phyloP scores from a whole-genome alignment of 2,329 filamentous ascomycete genomes.

The Rutstroemia sp. region DNA sequence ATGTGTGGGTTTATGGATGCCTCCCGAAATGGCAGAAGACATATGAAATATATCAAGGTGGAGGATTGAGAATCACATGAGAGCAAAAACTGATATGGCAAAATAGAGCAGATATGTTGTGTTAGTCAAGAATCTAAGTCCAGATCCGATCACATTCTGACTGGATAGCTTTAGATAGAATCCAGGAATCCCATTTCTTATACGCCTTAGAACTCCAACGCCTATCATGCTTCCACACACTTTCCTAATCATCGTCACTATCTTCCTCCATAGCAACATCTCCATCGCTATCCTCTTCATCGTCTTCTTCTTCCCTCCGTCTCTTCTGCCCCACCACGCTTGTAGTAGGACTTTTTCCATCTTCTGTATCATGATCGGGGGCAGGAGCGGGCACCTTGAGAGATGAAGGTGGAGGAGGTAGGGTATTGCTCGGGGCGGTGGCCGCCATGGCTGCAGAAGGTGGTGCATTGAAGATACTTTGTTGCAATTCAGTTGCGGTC shows the following conservation, averaged over 20 bases:
- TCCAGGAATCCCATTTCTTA: not conserved
- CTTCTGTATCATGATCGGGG: constrained; percentile 42
- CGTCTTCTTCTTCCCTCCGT: constrained; percentile 52
- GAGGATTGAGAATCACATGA: constrained; percentile 15
- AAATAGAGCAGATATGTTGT: not conserved
- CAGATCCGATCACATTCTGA: not conserved
- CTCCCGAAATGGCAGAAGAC: constrained; percentile 51
- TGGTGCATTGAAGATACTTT: constrained; percentile 71
- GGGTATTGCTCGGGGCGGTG: constrained; percentile 31
- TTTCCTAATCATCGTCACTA: constrained; percentile 26
- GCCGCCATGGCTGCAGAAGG: constrained; percentile 39
- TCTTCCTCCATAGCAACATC: constrained; percentile 54
- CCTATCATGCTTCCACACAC: constrained; percentile 14
- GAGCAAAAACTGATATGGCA: not conserved
- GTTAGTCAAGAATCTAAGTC: not conserved
- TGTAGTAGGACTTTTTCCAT: constrained; percentile 44
- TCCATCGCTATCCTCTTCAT: constrained; percentile 63
- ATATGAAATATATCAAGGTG: not conserved
- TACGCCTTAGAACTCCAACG: constrained; percentile 20
- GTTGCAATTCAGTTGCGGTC: constrained; percentile 66
- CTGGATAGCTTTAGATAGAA: not conserved
- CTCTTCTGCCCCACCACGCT: constrained; percentile 59
- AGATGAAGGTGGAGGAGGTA: constrained; percentile 31
- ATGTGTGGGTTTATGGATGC: constrained; percentile 71
- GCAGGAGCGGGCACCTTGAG: constrained; percentile 40